Evolutionary conservation across 2,329 filamentous ascomycete genomes (phyloP).

Genomic region (Stagonosporopsis chrysanthemi): DNA sequence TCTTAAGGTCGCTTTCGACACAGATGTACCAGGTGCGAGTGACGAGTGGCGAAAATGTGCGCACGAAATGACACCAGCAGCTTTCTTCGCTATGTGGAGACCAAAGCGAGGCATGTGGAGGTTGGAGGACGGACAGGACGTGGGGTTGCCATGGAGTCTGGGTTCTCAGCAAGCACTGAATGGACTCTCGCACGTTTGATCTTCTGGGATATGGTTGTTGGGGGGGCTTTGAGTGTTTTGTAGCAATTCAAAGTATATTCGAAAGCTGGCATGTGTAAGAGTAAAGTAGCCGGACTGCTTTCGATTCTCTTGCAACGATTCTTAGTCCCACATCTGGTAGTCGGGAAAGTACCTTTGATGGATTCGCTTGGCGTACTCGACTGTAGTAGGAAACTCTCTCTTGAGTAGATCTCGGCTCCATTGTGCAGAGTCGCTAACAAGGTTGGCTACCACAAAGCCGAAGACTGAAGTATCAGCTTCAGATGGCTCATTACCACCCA

Average conservation of each 20-base stretch:
- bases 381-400: constrained; percentile 55
- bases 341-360: constrained; percentile 66
- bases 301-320: not conserved
- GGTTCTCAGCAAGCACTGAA: constrained; percentile 2
- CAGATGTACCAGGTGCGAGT: constrained; percentile 29
- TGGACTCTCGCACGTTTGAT: not conserved
- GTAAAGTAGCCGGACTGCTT: not conserved
- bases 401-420: constrained; percentile 56
- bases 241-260: not conserved
- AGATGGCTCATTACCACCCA: constrained; percentile 62
- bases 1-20: constrained; percentile 43
- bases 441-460: constrained; percentile 62
- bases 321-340: constrained; percentile 54
- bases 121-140: constrained; percentile 19
- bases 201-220: not conserved
- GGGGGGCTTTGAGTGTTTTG: not conserved
- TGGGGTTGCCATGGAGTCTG: constrained; percentile 37
- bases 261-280: not conserved
- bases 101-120: constrained; percentile 32
- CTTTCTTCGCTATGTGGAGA: constrained; percentile 46
- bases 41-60: constrained; percentile 45
- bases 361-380: constrained; percentile 66
- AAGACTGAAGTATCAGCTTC: constrained; percentile 66
- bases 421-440: constrained; percentile 62
- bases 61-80: constrained; percentile 43